Evolutionary conservation across 176 grass and related monocot genomes (phyloP).

Genomic region (Rhipidocladum racemiflorum): DNA sequence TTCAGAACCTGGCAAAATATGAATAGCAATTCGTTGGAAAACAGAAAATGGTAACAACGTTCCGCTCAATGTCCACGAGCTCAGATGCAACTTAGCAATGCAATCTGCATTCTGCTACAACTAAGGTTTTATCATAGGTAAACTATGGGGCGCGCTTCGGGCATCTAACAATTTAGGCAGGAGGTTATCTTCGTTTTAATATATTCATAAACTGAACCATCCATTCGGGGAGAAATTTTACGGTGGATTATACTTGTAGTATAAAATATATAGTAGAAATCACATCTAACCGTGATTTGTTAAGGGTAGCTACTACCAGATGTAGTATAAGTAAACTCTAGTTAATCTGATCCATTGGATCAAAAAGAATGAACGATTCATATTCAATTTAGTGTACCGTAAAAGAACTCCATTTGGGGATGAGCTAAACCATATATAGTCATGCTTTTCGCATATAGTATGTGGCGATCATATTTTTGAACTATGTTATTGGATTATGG

Average conservation of each 20-base stretch:
- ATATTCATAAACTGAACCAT: not conserved
- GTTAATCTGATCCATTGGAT: no score
- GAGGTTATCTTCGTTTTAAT: not conserved
- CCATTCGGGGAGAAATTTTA: no score
- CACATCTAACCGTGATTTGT: no score
- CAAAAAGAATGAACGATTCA: no score
- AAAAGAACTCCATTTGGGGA: no score
- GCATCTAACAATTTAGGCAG: not conserved
- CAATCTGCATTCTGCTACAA: not conserved
- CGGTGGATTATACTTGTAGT: no score
- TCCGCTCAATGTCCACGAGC: not conserved
- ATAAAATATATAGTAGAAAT: no score
- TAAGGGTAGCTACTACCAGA: no score
- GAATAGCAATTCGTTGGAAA: not conserved
- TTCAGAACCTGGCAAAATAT: constrained; percentile 60
- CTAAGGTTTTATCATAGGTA: not conserved
- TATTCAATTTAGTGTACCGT: no score
- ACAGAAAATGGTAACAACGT: not conserved
- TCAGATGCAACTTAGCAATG: not conserved
- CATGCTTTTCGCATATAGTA: not conserved
- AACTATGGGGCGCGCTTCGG: not conserved
- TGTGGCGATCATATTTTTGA: not conserved
- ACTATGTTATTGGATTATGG: no score
- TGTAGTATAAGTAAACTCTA: no score
- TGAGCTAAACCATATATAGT: not conserved